These are phyloP conservation scores for Vaccinium vitisidaea DNA, from an alignment of 148 eudicot species.

Conservation along the genomic window DNA sequence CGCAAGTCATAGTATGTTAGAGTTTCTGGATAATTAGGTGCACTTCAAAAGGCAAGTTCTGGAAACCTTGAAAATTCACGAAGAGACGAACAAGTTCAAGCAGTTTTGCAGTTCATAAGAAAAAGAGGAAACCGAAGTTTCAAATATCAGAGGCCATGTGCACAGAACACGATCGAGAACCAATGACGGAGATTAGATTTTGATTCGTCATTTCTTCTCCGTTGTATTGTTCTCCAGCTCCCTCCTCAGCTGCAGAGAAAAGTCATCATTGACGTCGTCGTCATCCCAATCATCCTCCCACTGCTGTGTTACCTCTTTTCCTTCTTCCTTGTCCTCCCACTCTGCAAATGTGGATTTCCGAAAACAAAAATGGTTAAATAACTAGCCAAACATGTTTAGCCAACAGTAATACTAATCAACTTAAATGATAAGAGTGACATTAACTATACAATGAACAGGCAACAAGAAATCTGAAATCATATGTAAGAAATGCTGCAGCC, in stretches of 20 bases:
- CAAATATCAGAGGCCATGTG: constrained; percentile 3
- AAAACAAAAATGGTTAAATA: background rate
- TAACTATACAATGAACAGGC: background rate
- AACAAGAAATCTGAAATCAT: background rate
- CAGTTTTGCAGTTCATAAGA: background rate
- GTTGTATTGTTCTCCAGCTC: constrained; percentile 20
- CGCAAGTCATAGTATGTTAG: background rate
- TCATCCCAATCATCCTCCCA: constrained; percentile 7
- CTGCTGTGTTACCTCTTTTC: constrained; percentile 61
- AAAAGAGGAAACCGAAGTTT: background rate
- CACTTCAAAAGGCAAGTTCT: background rate
- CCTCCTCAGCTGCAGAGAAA: constrained; percentile 5
- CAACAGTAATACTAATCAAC: background rate
- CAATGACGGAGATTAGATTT: constrained; percentile 7
- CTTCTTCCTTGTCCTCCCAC: constrained; percentile 77
- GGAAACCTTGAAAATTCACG: background rate
- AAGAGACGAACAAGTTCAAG: background rate
- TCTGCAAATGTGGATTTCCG: constrained; percentile 33
- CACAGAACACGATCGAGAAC: background rate
- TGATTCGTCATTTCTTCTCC: constrained; percentile 4
- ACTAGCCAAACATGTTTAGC: background rate
- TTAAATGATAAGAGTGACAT: background rate
- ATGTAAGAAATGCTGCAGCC: background rate
- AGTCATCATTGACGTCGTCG: background rate
- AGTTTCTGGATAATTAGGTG: background rate